Conservation (phyloP, 306 rosid species). For the Acacia acuminata region DNA sequence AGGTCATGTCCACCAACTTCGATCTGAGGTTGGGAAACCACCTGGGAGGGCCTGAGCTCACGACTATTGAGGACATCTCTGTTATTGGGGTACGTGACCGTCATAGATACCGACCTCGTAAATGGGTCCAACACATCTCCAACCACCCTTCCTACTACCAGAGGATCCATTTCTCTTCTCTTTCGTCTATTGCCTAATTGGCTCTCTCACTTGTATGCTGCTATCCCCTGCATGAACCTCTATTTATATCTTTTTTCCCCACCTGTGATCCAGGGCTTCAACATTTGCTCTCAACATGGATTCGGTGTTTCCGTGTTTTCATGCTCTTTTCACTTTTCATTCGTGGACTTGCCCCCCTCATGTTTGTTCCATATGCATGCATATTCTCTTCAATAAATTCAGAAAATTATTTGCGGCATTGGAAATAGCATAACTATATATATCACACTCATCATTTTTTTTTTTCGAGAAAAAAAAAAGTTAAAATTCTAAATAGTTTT, state of each 20-base stretch:
- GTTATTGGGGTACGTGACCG: background rate
- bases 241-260: background rate
- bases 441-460: no score
- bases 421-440: no score
- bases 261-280: background rate
- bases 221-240: background rate
- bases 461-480: background rate
- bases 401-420: background rate
- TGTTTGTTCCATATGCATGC: background rate
- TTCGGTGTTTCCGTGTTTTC: background rate
- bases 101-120: background rate
- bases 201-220: background rate
- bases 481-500: no score
- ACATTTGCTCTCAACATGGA: background rate
- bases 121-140: slow-evolving; percentile 7
- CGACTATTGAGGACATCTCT: slow-evolving; percentile 1
- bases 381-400: background rate
- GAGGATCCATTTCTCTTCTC: background rate
- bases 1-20: slow-evolving; percentile 14
- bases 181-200: background rate
- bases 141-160: background rate
- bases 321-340: background rate
- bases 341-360: background rate
- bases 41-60: background rate
- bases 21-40: background rate